Base-by-base conservation (phyloP, 345 rosid genomes). In the Rhodamnia argentea region DNA sequence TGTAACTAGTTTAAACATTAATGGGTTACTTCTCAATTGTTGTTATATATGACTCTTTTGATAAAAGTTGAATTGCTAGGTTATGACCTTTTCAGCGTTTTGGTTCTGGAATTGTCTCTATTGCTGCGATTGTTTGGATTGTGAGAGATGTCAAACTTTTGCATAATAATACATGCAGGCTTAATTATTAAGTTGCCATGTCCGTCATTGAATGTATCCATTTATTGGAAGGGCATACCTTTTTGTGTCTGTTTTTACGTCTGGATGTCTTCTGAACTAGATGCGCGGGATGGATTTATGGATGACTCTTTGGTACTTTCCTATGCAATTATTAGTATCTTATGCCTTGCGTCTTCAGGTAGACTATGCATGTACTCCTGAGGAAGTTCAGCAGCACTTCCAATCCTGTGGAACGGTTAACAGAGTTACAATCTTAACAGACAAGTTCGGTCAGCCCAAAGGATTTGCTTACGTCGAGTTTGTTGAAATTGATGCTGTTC, bases 401-500 rank as follows among this genome's bases (percentile, higher is more conserved):
- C 99, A 97, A 76, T 97, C 99, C 29, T 97, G 99, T 90, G 99
- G 99, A 83, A 97, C 99, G 0, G 99, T 97, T 64, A 96, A 97
- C 87, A 91, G 99, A 83, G 99, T 97, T 88, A 97, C 99, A 20
- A 97, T 97, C 90, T 93, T 97, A 94, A 96, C 99, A 0, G 99
- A 97, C 89, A 97, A 97, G 94, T 97, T 96, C 84, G 99, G 98
- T 86, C 99, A 97, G 83, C 99, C 99, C 52, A 97, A 97, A 90
- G 99, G 99, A 84, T 97, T 97, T 92, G 99, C 99, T 12, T 97
- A 97, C 23, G 99, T 97, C 8, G 99, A 97, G 86, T 97, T 97
- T 89, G 99, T 96, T 84, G 99, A 97, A 90, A 83, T 89, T 86
- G 99, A 97, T 85, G 99, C 99, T 82, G 94, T 97, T 89, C 98